Evolutionary conservation across 1,284 basidiomycete species (phyloP).

Genomic region (Melampsora larici-populina): DNA sequence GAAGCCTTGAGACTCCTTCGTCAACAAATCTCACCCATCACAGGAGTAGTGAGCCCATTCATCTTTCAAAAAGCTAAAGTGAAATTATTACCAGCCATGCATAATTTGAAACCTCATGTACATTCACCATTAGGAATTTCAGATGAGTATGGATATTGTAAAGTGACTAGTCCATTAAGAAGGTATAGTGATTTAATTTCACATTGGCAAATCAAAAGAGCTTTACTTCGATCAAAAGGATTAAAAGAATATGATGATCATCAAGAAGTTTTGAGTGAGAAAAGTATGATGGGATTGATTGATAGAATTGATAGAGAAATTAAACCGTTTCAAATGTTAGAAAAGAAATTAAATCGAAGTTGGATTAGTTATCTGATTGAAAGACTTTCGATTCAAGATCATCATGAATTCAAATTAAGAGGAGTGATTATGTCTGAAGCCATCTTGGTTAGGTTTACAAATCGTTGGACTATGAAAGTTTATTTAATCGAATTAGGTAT

Average conservation of each 20-base stretch:
- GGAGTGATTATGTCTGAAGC: conserved; percentile 29
- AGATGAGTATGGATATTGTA: conserved; percentile 69
- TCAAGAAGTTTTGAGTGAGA: not conserved
- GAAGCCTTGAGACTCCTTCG: conserved; percentile 54
- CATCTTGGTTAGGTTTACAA: conserved; percentile 27
- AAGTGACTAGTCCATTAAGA: conserved; percentile 83
- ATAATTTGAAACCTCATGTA: conserved; percentile 60
- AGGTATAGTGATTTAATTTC: conserved; percentile 76
- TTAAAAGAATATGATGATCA: conserved; percentile 8
- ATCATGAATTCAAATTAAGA: conserved; percentile 1
- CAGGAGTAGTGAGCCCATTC: conserved; percentile 47
- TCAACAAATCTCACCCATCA: conserved; percentile 57
- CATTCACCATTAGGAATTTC: conserved; percentile 73
- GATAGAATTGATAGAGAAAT: conserved; percentile 23
- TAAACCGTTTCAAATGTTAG: conserved; percentile 23
- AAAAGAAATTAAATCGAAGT: conserved; percentile 24
- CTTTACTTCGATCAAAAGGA: conserved; percentile 56
- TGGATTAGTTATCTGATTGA: conserved; percentile 29
- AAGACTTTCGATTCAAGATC: not conserved
- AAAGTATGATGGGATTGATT: conserved; percentile 27
- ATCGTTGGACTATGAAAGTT: conserved; percentile 38
- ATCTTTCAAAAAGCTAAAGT: conserved; percentile 43
- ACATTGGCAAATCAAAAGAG: conserved; percentile 92
- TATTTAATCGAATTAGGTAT: conserved; percentile 37
- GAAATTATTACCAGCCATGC: conserved; percentile 55